Evolutionary conservation across 768 basidiomycete species (phyloP), one percentile per base, ranked within the genome.

Genomic region (Termitomyces sp.): DNA sequence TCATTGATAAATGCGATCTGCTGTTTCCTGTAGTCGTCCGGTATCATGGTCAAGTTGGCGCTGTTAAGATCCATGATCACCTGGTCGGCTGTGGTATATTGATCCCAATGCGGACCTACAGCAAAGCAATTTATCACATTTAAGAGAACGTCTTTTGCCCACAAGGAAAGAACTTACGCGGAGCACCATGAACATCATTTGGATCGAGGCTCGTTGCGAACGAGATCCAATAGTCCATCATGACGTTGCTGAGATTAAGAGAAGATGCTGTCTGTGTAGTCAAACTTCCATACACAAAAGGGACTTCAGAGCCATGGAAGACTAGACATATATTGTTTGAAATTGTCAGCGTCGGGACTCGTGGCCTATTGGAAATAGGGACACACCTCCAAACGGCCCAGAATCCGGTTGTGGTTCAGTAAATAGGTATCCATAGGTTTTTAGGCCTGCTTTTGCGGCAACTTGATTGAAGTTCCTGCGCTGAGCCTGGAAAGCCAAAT

Each of bases 151-250:
- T 20, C 20, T 4, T 7, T 10, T 61, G 7, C 58, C 9, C 16
- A 51, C 47, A 5, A 33, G 26, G 33, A 30, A 13, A 7, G n/a
- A 12, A 36, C 64, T 6, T 68, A 77, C 76, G 74, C 9, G 58
- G 50, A 32, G 65, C 50, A 16, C 78, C 79, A 13, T 63, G 69
- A 4, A 75, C 74, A 55, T 80, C 78, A 54, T 79, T 79, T 20
- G 79, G 78, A 38, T 74, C 70, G 26, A 79, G 65, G 30, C 74
- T 75, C 5, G 73, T 75, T 0, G 75, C 75, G 54, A 80, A 80
- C 1, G 79, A 79, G n/a, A 80, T 65, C 79, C 78, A 79, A 49
- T 78, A 79, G 32, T 79, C 75, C n/a, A 71, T 71, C 77, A 79
- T 79, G n/a, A 63, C 10, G 4, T 50, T 63, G 49, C 77, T 78